Evolutionary conservation across 2,329 filamentous ascomycete species (phyloP).

Genomic region (Bipolaris gigantea): DNA sequence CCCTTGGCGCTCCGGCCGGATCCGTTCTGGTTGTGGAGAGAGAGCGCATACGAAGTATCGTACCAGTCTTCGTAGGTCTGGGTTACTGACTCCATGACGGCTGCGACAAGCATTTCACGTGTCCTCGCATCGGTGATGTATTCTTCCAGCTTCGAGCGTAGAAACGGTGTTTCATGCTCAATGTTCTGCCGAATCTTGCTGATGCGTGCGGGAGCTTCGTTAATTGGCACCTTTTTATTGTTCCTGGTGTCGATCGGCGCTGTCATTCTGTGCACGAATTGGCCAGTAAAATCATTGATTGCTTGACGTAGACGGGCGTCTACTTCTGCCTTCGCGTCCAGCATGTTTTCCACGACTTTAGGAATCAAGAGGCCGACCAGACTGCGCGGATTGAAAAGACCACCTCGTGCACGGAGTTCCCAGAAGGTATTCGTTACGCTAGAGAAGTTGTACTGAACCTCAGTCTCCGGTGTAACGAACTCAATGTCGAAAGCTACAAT

Average conservation of each 20-base stretch:
- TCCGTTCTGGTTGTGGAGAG: conserved; percentile 23
- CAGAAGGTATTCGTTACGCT: conserved; percentile 67
- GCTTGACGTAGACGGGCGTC: conserved; percentile 64
- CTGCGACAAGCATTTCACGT: conserved; percentile 66
- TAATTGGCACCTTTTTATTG: conserved; percentile 26
- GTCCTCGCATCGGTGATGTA: conserved; percentile 68
- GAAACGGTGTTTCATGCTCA: conserved; percentile 59
- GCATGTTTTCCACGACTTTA: conserved; percentile 70
- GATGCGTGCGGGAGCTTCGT: conserved; percentile 35
- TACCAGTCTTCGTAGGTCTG: conserved; percentile 67
- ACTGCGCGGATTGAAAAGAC: conserved; percentile 66
- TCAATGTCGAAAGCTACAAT: conserved; percentile 95
- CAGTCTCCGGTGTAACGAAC: conserved; percentile 63
- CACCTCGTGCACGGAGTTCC: conserved; percentile 66
- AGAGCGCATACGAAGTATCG: conserved; percentile 51
- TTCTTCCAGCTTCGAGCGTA: conserved; percentile 61
- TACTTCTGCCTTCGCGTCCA: conserved; percentile 69
- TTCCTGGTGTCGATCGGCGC: conserved; percentile 44
- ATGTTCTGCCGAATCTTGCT: conserved; percentile 57
- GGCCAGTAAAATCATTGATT: conserved; percentile 67
- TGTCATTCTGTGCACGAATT: conserved; percentile 61
- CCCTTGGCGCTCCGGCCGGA: conserved; percentile 24
- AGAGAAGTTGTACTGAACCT: conserved; percentile 67
- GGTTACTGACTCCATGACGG: conserved; percentile 65
- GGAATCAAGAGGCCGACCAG: conserved; percentile 65